These are phyloP conservation scores for Carex scoparia DNA, from an alignment of 176 grass and related monocot species.

Conservation along the genomic window DNA sequence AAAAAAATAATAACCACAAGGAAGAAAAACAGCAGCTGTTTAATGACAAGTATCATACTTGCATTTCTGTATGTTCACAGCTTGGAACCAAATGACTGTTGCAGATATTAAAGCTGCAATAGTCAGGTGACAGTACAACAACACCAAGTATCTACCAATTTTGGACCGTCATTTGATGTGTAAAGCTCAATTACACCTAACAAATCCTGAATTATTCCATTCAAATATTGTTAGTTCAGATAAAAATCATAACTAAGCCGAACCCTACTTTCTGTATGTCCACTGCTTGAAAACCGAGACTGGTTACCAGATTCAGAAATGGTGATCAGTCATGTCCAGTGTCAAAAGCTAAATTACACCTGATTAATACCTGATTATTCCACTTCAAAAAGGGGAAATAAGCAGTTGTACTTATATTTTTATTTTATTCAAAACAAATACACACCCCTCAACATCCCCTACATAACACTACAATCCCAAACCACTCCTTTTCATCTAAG, in stretches of 20 bases:
- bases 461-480: not conserved
- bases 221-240: not conserved
- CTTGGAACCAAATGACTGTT: not conserved
- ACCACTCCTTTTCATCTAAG: not conserved
- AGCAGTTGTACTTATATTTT: not conserved
- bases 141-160: not conserved
- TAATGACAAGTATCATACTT: not conserved
- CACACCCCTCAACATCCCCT: not conserved
- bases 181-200: not conserved
- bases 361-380: not conserved
- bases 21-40: not conserved
- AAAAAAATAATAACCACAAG: constrained; percentile 7
- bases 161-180: not conserved
- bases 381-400: not conserved
- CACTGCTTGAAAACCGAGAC: not conserved
- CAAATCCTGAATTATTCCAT: not conserved
- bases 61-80: constrained; percentile 23
- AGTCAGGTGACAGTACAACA: not conserved
- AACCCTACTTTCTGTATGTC: not conserved
- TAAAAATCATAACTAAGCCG: not conserved
- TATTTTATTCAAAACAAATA: not conserved
- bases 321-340: not conserved
- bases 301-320: not conserved
- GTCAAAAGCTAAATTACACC: not conserved
- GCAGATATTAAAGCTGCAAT: not conserved